phyloP scores from a whole-genome alignment of 352 stramenopile genomes.

The Phytophthora multivora region DNA sequence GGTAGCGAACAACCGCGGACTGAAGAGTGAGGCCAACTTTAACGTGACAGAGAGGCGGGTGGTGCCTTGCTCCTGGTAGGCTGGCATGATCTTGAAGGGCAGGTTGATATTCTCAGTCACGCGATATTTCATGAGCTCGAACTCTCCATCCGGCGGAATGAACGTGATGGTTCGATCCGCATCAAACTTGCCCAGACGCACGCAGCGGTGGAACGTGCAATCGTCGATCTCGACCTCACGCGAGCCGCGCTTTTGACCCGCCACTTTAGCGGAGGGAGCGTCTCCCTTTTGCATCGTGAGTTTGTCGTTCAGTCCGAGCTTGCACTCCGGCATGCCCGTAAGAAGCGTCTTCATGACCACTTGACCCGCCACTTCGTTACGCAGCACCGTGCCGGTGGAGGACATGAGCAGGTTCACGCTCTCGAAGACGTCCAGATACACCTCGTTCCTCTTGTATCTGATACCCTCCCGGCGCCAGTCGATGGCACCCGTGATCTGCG shows the following conservation, averaged over 20 bases:
- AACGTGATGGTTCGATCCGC: slow-evolving; percentile 97
- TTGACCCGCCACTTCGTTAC: slow-evolving; percentile 96
- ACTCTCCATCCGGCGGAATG: slow-evolving; percentile 98
- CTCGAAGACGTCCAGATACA: slow-evolving; percentile 98
- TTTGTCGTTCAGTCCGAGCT: slow-evolving; percentile 99
- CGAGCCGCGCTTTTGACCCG: slow-evolving; percentile 71
- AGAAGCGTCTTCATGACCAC: slow-evolving; percentile 98
- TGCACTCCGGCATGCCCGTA: slow-evolving; percentile 99
- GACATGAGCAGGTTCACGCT: slow-evolving; percentile 97
- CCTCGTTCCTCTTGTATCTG: slow-evolving; percentile 98
- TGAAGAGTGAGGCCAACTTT: slow-evolving; percentile 95
- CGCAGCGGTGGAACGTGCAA: slow-evolving; percentile 98
- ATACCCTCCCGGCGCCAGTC: slow-evolving; percentile 95
- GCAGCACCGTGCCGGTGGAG: slow-evolving; percentile 91
- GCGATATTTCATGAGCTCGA: slow-evolving; percentile 98
- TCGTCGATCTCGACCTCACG: slow-evolving; percentile 95
- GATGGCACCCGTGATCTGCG: slow-evolving; percentile 90
- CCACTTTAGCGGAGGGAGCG: slow-evolving; percentile 50
- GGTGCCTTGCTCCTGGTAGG: slow-evolving; percentile 94
- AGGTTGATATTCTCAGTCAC: slow-evolving; percentile 98
- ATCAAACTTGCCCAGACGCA: slow-evolving; percentile 98
- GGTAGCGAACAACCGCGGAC: slow-evolving; percentile 95
- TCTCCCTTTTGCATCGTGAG: slow-evolving; percentile 97
- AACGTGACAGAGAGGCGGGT: slow-evolving; percentile 80
- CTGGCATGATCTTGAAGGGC: slow-evolving; percentile 97